These are phyloP conservation scores for Teunomyces funiuensis DNA, from an alignment of 805 yeast species.

Conservation along the genomic window DNA sequence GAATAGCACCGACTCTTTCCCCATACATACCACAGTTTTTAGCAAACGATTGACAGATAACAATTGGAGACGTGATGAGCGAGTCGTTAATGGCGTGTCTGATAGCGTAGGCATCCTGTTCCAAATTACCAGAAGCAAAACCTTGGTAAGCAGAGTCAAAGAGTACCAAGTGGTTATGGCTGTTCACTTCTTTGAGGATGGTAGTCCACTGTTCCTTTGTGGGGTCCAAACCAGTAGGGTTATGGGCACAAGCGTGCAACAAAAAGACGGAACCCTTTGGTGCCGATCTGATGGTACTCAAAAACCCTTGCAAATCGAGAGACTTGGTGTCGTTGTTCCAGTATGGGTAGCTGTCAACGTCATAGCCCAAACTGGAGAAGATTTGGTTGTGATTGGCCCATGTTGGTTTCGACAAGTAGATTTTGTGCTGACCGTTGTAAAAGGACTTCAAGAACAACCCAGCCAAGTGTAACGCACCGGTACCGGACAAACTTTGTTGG, in stretches of 20 bases:
- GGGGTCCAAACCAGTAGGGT: conserved; percentile 97
- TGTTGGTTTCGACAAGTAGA: conserved; percentile 86
- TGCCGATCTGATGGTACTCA: conserved; percentile 62
- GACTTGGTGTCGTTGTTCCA: conserved; percentile 75
- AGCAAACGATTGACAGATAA: conserved; percentile 93
- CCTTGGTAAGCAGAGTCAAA: conserved; percentile 98
- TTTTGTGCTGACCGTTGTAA: conserved; percentile 41
- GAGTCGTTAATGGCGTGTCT: conserved; percentile 54
- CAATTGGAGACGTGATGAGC: conserved; percentile 46
- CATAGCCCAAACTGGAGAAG: conserved; percentile 67
- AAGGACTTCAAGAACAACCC: conserved; percentile 65
- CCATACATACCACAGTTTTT: conserved; percentile 97
- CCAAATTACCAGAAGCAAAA: conserved; percentile 86
- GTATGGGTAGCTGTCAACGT: conserved; percentile 75
- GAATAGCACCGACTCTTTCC: conserved; percentile 94
- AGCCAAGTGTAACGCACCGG: conserved; percentile 89
- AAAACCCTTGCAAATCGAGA: conserved; percentile 68
- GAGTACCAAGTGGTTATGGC: conserved; percentile 68
- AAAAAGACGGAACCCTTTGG: conserved; percentile 75
- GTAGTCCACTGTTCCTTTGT: conserved; percentile 74
- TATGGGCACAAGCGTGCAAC: conserved; percentile 95
- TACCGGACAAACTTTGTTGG: conserved; percentile 79
- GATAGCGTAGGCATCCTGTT: conserved; percentile 81
- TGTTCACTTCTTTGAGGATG: conserved; percentile 62
- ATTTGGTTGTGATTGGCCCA: conserved; percentile 96